A percentile compares a stretch with the other conserved stretches of the same genome.
These are phyloP conservation scores for Sporothrix dimorphospora DNA, from an alignment of 2,329 filamentous ascomycete genomes.

Conservation along the genomic window DNA sequence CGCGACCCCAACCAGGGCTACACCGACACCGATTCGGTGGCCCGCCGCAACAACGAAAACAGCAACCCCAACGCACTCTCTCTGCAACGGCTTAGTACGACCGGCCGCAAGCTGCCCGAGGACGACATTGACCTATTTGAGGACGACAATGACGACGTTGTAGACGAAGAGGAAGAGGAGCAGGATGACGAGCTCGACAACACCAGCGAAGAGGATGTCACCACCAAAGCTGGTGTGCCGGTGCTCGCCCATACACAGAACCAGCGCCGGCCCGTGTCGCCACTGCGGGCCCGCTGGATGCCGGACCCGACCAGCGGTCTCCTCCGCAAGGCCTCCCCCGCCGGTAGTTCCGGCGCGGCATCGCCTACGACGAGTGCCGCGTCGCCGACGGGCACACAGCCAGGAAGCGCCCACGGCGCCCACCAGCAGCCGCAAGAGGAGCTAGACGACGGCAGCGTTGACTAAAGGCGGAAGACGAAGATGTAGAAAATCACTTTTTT, in stretches of 20 bases:
- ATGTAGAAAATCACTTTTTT: too few relatives aligned
- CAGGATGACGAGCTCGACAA: conserved; percentile 43
- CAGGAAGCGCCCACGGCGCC: background rate
- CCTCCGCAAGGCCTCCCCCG: conserved; percentile 25
- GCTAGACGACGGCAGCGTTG: conserved; percentile 27
- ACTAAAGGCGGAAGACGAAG: conserved; percentile 12
- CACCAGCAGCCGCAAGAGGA: conserved; percentile 14
- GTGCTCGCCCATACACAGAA: conserved; percentile 18
- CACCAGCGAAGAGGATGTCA: conserved; percentile 37
- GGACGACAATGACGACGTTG: conserved; percentile 45
- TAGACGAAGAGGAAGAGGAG: conserved; percentile 45
- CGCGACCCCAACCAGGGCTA: conserved; percentile 58
- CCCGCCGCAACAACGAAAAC: background rate
- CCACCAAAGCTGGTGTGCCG: conserved; percentile 9
- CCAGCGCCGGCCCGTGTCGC: conserved; percentile 25
- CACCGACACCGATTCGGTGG: conserved; percentile 44
- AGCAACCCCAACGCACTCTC: conserved; percentile 42
- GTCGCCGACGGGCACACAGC: background rate
- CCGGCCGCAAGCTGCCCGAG: conserved; percentile 46
- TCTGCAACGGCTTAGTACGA: conserved; percentile 52
- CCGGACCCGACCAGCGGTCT: conserved; percentile 31
- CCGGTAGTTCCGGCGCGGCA: background rate
- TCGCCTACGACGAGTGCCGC: background rate
- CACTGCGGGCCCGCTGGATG: conserved; percentile 32
- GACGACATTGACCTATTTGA: conserved; percentile 45